Conservation (phyloP, 2,329 filamentous ascomycete genomes). For the Sclerotinia spermophila region DNA sequence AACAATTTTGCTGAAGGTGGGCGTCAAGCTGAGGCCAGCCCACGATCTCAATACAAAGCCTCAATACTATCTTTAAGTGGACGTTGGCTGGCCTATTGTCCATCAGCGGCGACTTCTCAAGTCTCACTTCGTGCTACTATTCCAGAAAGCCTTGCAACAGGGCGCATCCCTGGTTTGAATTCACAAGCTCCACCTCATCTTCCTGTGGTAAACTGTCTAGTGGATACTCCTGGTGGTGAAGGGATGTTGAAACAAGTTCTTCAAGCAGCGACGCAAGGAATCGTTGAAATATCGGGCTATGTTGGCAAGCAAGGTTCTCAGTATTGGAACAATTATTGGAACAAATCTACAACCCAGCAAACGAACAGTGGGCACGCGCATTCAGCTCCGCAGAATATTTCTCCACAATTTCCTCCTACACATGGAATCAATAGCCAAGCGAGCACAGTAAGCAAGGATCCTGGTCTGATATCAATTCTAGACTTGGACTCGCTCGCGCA, state of each 20-base stretch:
- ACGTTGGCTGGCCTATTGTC: conserved; percentile 75
- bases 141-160: conserved; percentile 50
- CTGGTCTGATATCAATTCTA: conserved; percentile 70
- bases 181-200: conserved; percentile 66
- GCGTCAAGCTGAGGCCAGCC: conserved; percentile 42
- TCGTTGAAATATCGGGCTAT: conserved; percentile 72
- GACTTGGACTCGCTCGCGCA: conserved; percentile 61
- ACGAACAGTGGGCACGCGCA: conserved; percentile 41
- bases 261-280: conserved; percentile 73
- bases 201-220: conserved; percentile 61
- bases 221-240: conserved; percentile 70
- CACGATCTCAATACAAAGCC: conserved; percentile 45
- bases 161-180: conserved; percentile 52
- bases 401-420: conserved; percentile 66
- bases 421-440: conserved; percentile 59
- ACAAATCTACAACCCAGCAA: conserved; percentile 48
- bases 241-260: conserved; percentile 73
- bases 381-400: conserved; percentile 31
- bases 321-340: conserved; percentile 80
- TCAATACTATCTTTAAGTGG: conserved; percentile 67
- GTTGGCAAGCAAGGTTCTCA: conserved; percentile 73
- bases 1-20: conserved; percentile 30
- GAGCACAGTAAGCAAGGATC: conserved; percentile 53
- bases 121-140: conserved; percentile 66
- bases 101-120: conserved; percentile 65